Evolutionary conservation across 2,329 filamentous ascomycete species (phyloP), one percentile per base, ranked within the genome.

Genomic region (Neonectria faginata): DNA sequence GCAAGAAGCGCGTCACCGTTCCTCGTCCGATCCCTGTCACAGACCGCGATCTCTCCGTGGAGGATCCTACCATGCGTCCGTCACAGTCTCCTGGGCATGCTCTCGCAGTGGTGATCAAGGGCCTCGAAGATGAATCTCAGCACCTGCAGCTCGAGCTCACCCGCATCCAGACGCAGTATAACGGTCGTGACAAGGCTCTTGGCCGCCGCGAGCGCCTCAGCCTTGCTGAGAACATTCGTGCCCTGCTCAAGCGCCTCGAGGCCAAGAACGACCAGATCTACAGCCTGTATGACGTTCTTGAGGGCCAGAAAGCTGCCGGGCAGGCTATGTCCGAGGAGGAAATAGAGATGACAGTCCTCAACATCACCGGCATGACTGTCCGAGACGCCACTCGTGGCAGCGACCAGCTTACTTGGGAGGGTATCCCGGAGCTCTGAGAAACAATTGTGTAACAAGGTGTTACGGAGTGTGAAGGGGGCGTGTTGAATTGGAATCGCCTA

Each of bases 91-190:
- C 93, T 0, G 88, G 86, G 5, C 80, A 90, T 47, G 93, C 93
- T 10, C 86, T 97, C 25, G 91, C 92, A 8, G 88, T 90, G n/a
- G 92, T 97, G 22, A 90, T 97, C 76, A 96, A 97, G 79, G 86
- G 89, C 8, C 82, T 97, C 3, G 85, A 92, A 70, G 93, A 97
- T 75, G 94, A 97, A 77, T 86, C 94, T 48, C 85, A 86, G 12
- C 92, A 97, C 75, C 80, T 97, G 57, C 91, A 92, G 78, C 84
- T 91, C 69, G 85, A 91, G 72, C 85, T 94, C n/a, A 82, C 85
- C 0, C 78, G 84, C 36, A 85, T 88, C 62, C 87, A 91, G 71
- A 83, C 82, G 3, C 79, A 85, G 41, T 93, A 93, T 78, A 88
- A 89, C 68, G 82, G 82, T 22, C 87, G 89, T 61, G 91, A 96